These are phyloP conservation scores for Epichloe amarillans DNA, from an alignment of 2,329 filamentous ascomycete species.

Conservation along the genomic window DNA sequence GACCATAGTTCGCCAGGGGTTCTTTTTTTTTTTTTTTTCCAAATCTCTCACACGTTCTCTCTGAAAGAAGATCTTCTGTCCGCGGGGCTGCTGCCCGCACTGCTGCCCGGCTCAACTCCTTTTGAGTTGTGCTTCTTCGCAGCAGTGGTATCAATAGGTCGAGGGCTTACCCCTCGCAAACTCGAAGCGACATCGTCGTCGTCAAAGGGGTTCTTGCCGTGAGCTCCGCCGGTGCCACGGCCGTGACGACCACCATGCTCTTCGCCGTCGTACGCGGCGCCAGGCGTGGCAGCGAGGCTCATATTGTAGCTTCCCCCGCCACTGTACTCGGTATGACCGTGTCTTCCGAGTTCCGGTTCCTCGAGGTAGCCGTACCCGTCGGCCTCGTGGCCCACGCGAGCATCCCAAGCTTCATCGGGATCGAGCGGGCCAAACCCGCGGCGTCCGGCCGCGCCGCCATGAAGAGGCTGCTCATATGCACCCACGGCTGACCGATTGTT, in stretches of 20 bases:
- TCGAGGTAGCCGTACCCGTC: slow-evolving; percentile 61
- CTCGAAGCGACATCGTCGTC: slow-evolving; percentile 48
- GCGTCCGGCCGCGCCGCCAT: slow-evolving; percentile 29
- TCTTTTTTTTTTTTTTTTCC: not conserved
- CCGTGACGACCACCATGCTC: slow-evolving; percentile 21
- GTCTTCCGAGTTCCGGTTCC: slow-evolving; percentile 55
- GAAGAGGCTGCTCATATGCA: slow-evolving; percentile 53
- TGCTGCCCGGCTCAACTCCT: slow-evolving; percentile 17
- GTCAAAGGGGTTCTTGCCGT: slow-evolving; percentile 52
- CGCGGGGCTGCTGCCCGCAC: slow-evolving; percentile 40
- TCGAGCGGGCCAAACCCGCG: slow-evolving; percentile 57
- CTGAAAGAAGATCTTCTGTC: slow-evolving; percentile 58
- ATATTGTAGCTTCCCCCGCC: slow-evolving; percentile 34
- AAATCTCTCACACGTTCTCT: slow-evolving; percentile 46
- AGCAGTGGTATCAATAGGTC: slow-evolving; percentile 48
- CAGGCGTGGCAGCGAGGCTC: slow-evolving; percentile 30
- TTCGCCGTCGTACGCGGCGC: slow-evolving; percentile 17
- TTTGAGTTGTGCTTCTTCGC: slow-evolving; percentile 12
- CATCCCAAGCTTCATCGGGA: slow-evolving; percentile 77
- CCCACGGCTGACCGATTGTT: slow-evolving; percentile 54
- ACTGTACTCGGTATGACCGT: slow-evolving; percentile 18
- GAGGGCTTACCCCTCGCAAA: slow-evolving; percentile 57
- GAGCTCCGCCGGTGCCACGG: slow-evolving; percentile 11
- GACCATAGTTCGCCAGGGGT: not conserved
- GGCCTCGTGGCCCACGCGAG: slow-evolving; percentile 62